These are phyloP conservation scores for Chaetomiaceae sp. DNA, from an alignment of 2,329 filamentous ascomycete genomes.

Conservation along the genomic window DNA sequence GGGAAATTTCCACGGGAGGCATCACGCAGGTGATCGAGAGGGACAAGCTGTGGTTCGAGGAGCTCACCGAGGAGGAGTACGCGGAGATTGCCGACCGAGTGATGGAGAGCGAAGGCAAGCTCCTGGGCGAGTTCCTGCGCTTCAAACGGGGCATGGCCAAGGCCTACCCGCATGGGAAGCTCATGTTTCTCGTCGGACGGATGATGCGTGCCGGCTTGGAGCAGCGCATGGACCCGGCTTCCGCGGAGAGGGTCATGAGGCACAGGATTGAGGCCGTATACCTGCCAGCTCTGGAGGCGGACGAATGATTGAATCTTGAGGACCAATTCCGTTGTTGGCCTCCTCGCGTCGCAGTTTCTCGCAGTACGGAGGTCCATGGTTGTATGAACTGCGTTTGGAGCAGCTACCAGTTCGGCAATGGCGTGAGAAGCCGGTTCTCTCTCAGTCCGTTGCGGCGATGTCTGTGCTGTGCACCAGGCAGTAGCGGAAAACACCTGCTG, in stretches of 20 bases:
- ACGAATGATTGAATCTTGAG: neutral
- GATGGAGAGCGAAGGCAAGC: conserved; percentile 40
- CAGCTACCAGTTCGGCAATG: too few species aligned
- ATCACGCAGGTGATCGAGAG: conserved; percentile 41
- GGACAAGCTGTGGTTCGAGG: conserved; percentile 49
- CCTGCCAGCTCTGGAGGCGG: conserved; percentile 4
- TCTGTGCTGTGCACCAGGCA: too few species aligned
- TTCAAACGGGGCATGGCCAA: conserved; percentile 31
- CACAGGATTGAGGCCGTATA: conserved; percentile 21
- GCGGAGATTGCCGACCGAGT: conserved; percentile 38
- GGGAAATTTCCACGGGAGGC: conserved; percentile 33
- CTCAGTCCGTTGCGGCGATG: too few species aligned
- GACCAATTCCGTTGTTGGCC: too few species aligned
- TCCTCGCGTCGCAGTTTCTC: too few species aligned
- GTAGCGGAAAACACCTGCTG: too few species aligned
- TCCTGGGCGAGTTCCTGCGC: conserved; percentile 40
- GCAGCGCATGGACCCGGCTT: conserved; percentile 48
- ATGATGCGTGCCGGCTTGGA: conserved; percentile 50
- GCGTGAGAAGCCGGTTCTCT: too few species aligned
- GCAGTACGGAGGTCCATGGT: too few species aligned
- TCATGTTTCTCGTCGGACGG: conserved; percentile 55
- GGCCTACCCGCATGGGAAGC: conserved; percentile 48
- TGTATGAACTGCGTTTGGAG: too few species aligned
- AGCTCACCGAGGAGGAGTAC: conserved; percentile 45
- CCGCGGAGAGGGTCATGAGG: conserved; percentile 43